Conservation (phyloP, 768 basidiomycete species). For the Kwoniella dendrophila region DNA sequence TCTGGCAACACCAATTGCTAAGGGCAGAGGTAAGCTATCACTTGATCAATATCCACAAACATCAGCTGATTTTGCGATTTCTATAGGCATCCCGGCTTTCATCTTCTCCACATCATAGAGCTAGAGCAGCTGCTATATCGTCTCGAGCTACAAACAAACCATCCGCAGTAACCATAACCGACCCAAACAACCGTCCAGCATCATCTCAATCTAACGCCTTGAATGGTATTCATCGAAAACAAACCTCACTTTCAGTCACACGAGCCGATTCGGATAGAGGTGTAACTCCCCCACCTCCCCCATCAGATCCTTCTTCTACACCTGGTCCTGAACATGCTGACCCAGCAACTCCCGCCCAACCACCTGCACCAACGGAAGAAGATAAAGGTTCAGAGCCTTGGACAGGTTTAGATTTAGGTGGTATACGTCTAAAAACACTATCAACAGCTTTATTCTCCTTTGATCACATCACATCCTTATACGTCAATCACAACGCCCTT, state of each 20-base stretch:
- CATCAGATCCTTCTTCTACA: constrained; percentile 30
- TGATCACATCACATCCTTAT: constrained; percentile 89
- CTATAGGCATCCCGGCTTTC: constrained; percentile 77
- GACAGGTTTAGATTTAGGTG: constrained; percentile 94
- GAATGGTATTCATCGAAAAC: constrained; percentile 47
- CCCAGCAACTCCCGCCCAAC: constrained; percentile 66
- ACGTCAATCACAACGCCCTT: constrained; percentile 93
- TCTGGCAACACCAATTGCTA: constrained; percentile 91
- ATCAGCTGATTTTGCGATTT: constrained; percentile 24
- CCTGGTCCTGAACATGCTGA: constrained; percentile 77
- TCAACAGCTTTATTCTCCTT: constrained; percentile 78
- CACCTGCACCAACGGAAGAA: constrained; percentile 63
- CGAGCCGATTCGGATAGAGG: constrained; percentile 36
- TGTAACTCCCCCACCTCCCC: constrained; percentile 49
- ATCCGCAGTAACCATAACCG: constrained; percentile 85
- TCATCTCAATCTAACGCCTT: constrained; percentile 51
- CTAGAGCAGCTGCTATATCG: constrained; percentile 91
- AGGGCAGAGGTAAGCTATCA: constrained; percentile 78
- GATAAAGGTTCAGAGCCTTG: constrained; percentile 64
- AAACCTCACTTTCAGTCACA: constrained; percentile 48
- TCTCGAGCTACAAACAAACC: constrained; percentile 77
- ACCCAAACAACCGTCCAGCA: constrained; percentile 66
- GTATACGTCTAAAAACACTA: constrained; percentile 87
- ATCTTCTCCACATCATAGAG: constrained; percentile 88
- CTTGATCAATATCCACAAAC: neutral